phyloP scores from a whole-genome alignment of 1,284 basidiomycete species.

The Gomphus bonarii region DNA sequence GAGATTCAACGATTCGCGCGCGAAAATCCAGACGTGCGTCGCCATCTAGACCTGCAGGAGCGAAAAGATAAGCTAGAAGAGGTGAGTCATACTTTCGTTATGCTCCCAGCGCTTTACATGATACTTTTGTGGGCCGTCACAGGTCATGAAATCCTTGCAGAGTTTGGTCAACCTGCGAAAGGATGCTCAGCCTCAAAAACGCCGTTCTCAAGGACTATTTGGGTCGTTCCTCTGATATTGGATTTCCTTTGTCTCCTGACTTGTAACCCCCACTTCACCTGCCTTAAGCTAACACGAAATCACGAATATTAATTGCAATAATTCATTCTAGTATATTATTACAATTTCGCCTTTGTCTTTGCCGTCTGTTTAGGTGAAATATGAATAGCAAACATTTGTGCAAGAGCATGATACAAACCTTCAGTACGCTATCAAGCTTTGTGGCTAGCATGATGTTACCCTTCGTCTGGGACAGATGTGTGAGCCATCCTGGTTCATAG shows the following conservation, averaged over 20 bases:
- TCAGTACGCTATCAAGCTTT: slow-evolving; percentile 75
- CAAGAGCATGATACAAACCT: slow-evolving; percentile 36
- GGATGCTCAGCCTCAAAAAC: slow-evolving; percentile 58
- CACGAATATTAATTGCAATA: neutral
- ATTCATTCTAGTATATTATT: neutral
- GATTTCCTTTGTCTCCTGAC: slow-evolving; percentile 5
- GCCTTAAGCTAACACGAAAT: slow-evolving; percentile 7
- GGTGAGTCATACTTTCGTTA: slow-evolving; percentile 30
- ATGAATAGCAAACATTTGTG: neutral
- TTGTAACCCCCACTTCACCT: slow-evolving; percentile 2
- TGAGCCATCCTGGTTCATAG: neutral
- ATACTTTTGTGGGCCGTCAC: neutral
- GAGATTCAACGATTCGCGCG: slow-evolving; percentile 87
- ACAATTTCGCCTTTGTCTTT: slow-evolving; percentile 31
- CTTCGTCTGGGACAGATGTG: slow-evolving; percentile 38
- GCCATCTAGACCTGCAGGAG: slow-evolving; percentile 93
- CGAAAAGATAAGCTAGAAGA: slow-evolving; percentile 97
- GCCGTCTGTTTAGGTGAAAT: slow-evolving; percentile 19
- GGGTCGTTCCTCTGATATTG: slow-evolving; percentile 47
- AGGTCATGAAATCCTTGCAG: slow-evolving; percentile 88
- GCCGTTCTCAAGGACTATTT: slow-evolving; percentile 65
- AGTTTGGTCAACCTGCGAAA: slow-evolving; percentile 74
- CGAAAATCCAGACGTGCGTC: slow-evolving; percentile 82
- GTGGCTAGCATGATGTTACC: slow-evolving; percentile 86
- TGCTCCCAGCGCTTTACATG: slow-evolving; percentile 6